A percentile compares a stretch with the other conserved stretches of the same genome.
phyloP scores from a whole-genome alignment of 805 yeast genomes.

The Tetrapisispora phaffii region DNA sequence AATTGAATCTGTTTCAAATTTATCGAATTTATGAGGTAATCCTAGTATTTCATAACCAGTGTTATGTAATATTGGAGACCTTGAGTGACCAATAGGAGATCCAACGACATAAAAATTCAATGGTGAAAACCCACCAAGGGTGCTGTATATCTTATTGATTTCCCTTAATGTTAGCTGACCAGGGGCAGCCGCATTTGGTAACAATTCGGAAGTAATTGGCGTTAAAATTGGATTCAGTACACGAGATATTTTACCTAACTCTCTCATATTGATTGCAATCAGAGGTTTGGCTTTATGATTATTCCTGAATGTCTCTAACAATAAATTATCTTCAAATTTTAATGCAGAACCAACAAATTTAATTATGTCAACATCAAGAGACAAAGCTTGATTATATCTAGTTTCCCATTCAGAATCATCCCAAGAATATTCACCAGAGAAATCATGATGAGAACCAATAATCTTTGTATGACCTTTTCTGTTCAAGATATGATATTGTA shows the following conservation, averaged over 20 bases:
- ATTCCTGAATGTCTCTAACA: conserved; percentile 58
- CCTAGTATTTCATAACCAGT: conserved; percentile 67
- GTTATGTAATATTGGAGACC: conserved; percentile 81
- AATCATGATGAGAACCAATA: conserved; percentile 79
- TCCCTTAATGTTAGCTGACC: conserved; percentile 64
- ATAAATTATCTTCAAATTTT: conserved; percentile 54
- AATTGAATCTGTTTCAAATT: conserved; percentile 60
- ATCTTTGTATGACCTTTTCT: conserved; percentile 54
- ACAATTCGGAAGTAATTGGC: conserved; percentile 67
- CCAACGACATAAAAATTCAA: conserved; percentile 71
- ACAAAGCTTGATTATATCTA: conserved; percentile 56
- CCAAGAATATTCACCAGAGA: conserved; percentile 56
- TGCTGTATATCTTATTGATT: conserved; percentile 46
- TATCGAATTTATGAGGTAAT: conserved; percentile 61
- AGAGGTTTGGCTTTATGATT: conserved; percentile 48
- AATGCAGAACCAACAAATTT: conserved; percentile 78
- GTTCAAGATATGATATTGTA: conserved; percentile 43
- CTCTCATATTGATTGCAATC: conserved; percentile 77
- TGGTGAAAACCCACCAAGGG: conserved; percentile 52
- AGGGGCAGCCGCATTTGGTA: conserved; percentile 68
- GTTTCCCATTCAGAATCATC: conserved; percentile 61
- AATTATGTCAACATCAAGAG: conserved; percentile 59
- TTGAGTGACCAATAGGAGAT: conserved; percentile 72
- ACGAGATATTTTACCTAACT: conserved; percentile 65
- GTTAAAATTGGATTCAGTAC: conserved; percentile 68